Evolutionary conservation across 768 basidiomycete species (phyloP).

Genomic region (Cystofilobasidium macerans): DNA sequence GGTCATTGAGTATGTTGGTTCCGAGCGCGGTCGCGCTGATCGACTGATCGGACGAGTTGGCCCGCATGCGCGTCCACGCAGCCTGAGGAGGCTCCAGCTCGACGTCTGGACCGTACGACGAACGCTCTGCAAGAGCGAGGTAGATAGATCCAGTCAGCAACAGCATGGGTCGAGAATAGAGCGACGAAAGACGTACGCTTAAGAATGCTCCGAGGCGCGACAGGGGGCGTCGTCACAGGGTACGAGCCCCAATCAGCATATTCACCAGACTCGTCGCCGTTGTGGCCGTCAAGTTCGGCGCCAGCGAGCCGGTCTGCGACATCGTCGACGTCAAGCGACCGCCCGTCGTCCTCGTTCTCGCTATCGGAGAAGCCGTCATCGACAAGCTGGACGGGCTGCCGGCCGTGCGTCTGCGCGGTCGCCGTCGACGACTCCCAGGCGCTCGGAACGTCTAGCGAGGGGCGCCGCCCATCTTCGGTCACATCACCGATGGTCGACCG

Average conservation of each 20-base stretch:
- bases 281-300: neutral
- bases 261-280: neutral
- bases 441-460: constrained; percentile 26
- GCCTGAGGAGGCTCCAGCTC: constrained; percentile 46
- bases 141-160: neutral
- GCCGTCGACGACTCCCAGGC: constrained; percentile 51
- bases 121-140: constrained; percentile 18
- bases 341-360: constrained; percentile 30
- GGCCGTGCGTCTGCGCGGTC: constrained; percentile 49
- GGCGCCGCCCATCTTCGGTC: constrained; percentile 24
- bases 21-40: constrained; percentile 44
- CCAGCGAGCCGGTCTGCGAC: constrained; percentile 35
- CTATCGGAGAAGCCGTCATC: constrained; percentile 31
- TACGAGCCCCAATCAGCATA: neutral
- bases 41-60: constrained; percentile 62
- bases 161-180: neutral
- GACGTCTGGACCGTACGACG: constrained; percentile 20
- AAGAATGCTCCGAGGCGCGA: constrained; percentile 54
- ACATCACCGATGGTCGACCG: neutral
- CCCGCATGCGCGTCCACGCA: constrained; percentile 45
- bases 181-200: constrained; percentile 53
- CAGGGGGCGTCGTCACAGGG: neutral
- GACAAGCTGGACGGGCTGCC: constrained; percentile 28
- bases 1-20: constrained; percentile 61
- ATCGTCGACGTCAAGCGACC: constrained; percentile 47